These are phyloP conservation scores for Purpureocillium lavendulum DNA, from an alignment of 2,329 filamentous ascomycete species.

Conservation along the genomic window DNA sequence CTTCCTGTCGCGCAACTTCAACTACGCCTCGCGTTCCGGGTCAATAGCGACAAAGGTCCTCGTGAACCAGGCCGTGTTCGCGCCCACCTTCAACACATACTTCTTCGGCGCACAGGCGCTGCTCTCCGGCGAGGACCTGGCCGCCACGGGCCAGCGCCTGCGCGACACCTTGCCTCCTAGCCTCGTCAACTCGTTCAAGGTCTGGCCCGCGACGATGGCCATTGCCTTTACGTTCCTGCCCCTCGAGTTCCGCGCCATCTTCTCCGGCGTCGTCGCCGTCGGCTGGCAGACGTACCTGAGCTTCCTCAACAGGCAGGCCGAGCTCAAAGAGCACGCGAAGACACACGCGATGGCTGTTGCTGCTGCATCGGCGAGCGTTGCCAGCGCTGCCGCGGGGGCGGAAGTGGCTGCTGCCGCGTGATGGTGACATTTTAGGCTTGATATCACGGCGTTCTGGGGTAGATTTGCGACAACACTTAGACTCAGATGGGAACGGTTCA, in stretches of 20 bases:
- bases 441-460: no score
- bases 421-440: no score
- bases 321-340: slow-evolving; percentile 26
- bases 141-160: slow-evolving; percentile 62
- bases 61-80: slow-evolving; percentile 74
- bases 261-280: slow-evolving; percentile 70
- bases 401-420: no score
- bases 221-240: slow-evolving; percentile 81
- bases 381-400: no score
- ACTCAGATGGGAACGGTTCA: no score
- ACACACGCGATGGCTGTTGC: not conserved
- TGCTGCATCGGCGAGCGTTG: not conserved
- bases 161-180: slow-evolving; percentile 68
- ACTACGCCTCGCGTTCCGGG: slow-evolving; percentile 64
- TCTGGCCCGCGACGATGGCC: slow-evolving; percentile 83
- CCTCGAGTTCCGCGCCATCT: slow-evolving; percentile 71
- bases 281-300: slow-evolving; percentile 91
- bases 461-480: no score
- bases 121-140: slow-evolving; percentile 56
- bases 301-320: slow-evolving; percentile 67
- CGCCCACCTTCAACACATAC: slow-evolving; percentile 74
- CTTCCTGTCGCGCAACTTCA: slow-evolving; percentile 74
- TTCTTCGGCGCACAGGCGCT: slow-evolving; percentile 77
- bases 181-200: slow-evolving; percentile 70
- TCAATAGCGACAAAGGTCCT: slow-evolving; percentile 70